Conservation (phyloP, 2,329 filamentous ascomycete species). For the Talaromyces verruculosus region DNA sequence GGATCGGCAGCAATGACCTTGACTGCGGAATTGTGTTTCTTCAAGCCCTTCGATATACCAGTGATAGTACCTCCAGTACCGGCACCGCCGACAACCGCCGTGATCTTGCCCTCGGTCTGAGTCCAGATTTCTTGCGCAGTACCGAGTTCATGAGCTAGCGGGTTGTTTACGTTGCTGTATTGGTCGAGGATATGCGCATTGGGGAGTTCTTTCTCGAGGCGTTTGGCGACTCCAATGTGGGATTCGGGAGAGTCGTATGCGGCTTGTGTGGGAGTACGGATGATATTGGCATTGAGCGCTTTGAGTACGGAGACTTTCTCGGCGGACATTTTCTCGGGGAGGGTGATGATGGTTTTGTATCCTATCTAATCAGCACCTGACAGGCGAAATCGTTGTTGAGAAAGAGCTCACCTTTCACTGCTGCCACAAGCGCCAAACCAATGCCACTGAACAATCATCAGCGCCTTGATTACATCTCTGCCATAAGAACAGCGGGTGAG, state of each 20-base stretch:
- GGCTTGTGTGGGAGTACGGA: constrained; percentile 92
- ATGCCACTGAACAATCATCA: constrained; percentile 61
- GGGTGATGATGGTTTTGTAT: constrained; percentile 97
- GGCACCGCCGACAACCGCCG: constrained; percentile 82
- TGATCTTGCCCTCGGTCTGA: constrained; percentile 81
- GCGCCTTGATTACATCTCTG: background rate
- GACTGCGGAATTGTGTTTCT: constrained; percentile 80
- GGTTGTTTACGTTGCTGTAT: constrained; percentile 90
- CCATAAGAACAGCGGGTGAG: background rate
- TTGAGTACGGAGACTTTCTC: constrained; percentile 96
- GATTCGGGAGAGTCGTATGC: constrained; percentile 93
- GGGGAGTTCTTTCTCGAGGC: constrained; percentile 90
- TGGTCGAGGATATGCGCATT: constrained; percentile 97
- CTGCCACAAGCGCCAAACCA: constrained; percentile 86
- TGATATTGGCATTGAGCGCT: constrained; percentile 93
- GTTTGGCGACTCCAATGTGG: constrained; percentile 90
- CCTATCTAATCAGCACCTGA: constrained; percentile 40
- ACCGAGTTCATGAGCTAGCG: constrained; percentile 86
- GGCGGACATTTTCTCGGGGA: constrained; percentile 98
- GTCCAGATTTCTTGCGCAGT: constrained; percentile 96
- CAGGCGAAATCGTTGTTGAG: too few relatives aligned
- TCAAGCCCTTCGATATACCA: constrained; percentile 78
- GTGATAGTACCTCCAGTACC: constrained; percentile 96
- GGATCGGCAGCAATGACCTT: constrained; percentile 93
- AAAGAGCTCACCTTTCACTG: constrained; percentile 68